Evolutionary conservation across 2,329 filamentous ascomycete species (phyloP).

Genomic region (Trichoderma aggressivum): DNA sequence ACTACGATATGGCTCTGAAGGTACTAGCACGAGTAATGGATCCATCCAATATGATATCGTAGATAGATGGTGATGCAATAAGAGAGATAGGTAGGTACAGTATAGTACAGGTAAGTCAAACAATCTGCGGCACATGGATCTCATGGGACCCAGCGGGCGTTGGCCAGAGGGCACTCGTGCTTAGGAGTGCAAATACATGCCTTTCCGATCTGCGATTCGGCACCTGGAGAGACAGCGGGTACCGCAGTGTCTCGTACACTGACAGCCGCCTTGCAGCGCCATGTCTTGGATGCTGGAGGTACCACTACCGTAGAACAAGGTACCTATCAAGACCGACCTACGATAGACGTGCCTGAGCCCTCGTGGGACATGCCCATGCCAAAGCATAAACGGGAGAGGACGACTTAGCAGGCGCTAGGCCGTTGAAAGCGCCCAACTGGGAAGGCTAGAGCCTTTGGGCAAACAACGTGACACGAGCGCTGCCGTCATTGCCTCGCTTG

Average conservation of each 20-base stretch:
- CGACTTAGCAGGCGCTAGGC: not conserved
- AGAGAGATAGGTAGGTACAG: not conserved
- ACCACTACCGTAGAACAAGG: not conserved
- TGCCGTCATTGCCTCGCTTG: not conserved
- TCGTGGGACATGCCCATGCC: conserved; percentile 7
- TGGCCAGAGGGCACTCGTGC: not conserved
- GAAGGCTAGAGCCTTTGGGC: not conserved
- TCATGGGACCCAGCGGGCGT: not conserved
- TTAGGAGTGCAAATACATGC: not conserved
- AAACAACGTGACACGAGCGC: not conserved
- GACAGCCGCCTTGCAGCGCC: not conserved
- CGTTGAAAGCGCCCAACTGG: not conserved
- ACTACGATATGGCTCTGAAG: not conserved
- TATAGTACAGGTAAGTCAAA: not conserved
- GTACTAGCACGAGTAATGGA: not conserved
- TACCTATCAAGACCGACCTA: not conserved
- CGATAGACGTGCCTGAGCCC: conserved; percentile 1
- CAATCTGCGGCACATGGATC: not conserved
- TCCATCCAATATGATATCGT: not conserved
- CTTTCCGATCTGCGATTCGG: not conserved
- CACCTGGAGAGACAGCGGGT: not conserved
- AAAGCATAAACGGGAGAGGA: not conserved
- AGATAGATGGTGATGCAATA: not conserved
- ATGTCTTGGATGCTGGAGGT: not conserved
- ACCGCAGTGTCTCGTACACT: not conserved